A percentile compares a stretch with the other conserved stretches of the same genome.
Conservation (phyloP, 257 asterid genomes). For the Ligustrum vulgare region DNA sequence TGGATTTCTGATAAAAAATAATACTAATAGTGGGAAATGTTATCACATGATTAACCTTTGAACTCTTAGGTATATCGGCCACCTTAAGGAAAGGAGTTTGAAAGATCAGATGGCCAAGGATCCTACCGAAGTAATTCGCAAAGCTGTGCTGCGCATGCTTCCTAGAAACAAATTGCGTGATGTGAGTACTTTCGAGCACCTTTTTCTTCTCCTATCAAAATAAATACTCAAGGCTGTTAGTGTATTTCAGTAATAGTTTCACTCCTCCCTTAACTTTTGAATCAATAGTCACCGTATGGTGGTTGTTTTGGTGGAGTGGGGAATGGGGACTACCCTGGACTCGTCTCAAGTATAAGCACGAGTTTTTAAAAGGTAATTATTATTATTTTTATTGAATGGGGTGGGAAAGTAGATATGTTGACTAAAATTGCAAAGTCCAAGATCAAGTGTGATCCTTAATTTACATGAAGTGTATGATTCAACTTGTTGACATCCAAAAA, state of each 20-base stretch:
- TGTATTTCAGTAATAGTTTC: background rate
- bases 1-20: background rate
- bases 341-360: background rate
- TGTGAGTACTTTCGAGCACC: slow-evolving; percentile 48
- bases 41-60: slow-evolving; percentile 6
- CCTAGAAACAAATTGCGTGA: slow-evolving; percentile 94
- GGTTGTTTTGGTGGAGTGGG: background rate
- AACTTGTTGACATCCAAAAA: background rate
- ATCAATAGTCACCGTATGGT: background rate
- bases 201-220: background rate
- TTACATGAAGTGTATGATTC: slow-evolving; percentile 6
- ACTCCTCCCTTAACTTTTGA: background rate
- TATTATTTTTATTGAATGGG: background rate
- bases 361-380: background rate
- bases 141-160: slow-evolving; percentile 94
- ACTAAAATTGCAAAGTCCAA: background rate
- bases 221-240: background rate
- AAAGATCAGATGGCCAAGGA: slow-evolving; percentile 98
- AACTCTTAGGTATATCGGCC: slow-evolving; percentile 71
- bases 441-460: background rate
- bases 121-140: slow-evolving; percentile 96
- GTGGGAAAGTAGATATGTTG: background rate
- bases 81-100: slow-evolving; percentile 91
- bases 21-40: slow-evolving; percentile 3
- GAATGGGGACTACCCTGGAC: background rate